phyloP scores from a whole-genome alignment of 306 rosid genomes.

The Pyrus bretschneideri region DNA sequence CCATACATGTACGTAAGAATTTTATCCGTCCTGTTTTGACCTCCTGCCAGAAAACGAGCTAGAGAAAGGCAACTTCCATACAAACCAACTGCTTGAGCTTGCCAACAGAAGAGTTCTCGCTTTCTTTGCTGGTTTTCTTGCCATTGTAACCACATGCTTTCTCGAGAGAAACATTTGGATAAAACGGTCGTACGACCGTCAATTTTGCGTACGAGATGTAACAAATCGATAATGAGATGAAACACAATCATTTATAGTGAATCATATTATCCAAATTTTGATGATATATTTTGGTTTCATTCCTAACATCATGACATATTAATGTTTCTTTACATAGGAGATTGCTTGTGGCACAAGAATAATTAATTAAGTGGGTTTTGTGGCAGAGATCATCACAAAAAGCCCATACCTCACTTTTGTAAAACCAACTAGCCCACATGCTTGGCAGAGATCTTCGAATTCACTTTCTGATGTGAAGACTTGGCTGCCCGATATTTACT shows the following conservation, averaged over 20 bases:
- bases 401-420: conserved; percentile 50
- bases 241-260: background rate
- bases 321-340: background rate
- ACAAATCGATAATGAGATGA: background rate
- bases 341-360: conserved; percentile 10
- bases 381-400: conserved; percentile 79
- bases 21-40: background rate
- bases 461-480: conserved; percentile 54
- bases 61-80: background rate
- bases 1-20: background rate
- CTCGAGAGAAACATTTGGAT: background rate
- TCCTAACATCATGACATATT: too few relatives aligned
- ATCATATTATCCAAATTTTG: background rate
- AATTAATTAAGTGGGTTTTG: conserved; percentile 47
- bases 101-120: background rate
- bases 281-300: too few relatives aligned
- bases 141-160: background rate
- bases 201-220: background rate
- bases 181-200: background rate
- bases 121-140: background rate
- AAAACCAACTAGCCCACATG: conserved; percentile 59
- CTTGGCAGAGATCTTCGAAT: conserved; percentile 73
- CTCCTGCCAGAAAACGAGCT: background rate
- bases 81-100: background rate
- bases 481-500: conserved; percentile 49